Evolutionary conservation across 495 filamentous ascomycete genomes (phyloP).

Genomic region (Aspergillus egyptiacus): DNA sequence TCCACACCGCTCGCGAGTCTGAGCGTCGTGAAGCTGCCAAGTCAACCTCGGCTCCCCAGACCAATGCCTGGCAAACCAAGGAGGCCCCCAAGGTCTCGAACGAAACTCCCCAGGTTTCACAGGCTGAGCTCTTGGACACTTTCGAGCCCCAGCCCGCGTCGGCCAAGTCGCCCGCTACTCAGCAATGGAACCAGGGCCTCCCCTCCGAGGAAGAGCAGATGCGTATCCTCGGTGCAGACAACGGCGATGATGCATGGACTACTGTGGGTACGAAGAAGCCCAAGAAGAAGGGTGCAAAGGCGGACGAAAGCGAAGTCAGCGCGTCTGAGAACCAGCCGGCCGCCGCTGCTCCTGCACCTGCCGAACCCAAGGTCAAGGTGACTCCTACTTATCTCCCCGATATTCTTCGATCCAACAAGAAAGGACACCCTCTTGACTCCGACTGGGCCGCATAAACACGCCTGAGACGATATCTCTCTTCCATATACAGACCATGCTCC

Average conservation of each 20-base stretch:
- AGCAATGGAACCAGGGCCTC: slow-evolving; percentile 50
- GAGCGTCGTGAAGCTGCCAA: slow-evolving; percentile 67
- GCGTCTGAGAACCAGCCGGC: slow-evolving; percentile 35
- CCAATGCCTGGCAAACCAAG: slow-evolving; percentile 57
- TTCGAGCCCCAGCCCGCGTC: slow-evolving; percentile 50
- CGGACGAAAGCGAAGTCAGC: slow-evolving; percentile 40
- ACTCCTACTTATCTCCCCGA: slow-evolving; percentile 41
- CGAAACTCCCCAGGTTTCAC: slow-evolving; percentile 24
- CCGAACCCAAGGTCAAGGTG: slow-evolving; percentile 38
- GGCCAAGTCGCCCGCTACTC: slow-evolving; percentile 25
- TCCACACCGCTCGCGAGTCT: slow-evolving; percentile 69
- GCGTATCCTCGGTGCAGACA: slow-evolving; percentile 55
- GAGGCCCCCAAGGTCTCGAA: slow-evolving; percentile 26
- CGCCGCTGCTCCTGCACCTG: slow-evolving; percentile 26
- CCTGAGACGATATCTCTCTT: neutral
- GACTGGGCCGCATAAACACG: slow-evolving; percentile 48
- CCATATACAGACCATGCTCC: neutral
- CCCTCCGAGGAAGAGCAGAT: slow-evolving; percentile 86
- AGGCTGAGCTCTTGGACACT: slow-evolving; percentile 65
- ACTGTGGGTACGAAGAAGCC: slow-evolving; percentile 66
- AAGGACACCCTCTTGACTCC: slow-evolving; percentile 53
- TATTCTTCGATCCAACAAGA: slow-evolving; percentile 33
- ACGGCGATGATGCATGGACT: slow-evolving; percentile 61
- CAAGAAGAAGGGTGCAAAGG: slow-evolving; percentile 47
- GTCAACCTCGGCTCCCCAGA: slow-evolving; percentile 57